Evolutionary conservation across 768 basidiomycete species (phyloP), one percentile per base, ranked within the genome.

Genomic region (Lepiota venenata): DNA sequence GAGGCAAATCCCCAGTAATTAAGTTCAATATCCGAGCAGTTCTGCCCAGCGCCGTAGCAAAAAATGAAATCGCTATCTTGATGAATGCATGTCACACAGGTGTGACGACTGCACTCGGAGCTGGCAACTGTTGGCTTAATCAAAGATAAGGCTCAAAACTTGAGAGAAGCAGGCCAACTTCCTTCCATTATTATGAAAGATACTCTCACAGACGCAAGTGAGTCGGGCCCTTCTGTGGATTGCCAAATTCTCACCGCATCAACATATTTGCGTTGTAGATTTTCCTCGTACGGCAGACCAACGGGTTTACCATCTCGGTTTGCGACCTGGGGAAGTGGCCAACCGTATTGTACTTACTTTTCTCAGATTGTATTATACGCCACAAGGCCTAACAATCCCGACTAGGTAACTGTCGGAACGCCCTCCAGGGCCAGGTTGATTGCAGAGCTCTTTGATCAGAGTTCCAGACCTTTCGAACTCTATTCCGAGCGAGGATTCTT

Each of bases 261-360:
- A 12, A 18, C n/a, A 8, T 14, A n/a, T 18, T 37, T 16, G 11
- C 35, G 25, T 43, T 52, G 50, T 59, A 91, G 89, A 91, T 71
- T 89, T 91, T 64, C 89, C 89, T 55, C 80, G 82, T 55, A 88
- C 88, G 37, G 75, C 74, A 45, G 86, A 88, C 64, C 78, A 77
- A 47, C 84, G 87, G 50, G 88, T 90, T 43, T 91, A 91, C 69
- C 89, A 91, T 68, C 79, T 91, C 22, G 90, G 88, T 36, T 68
- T 91, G 58, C 77, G 81, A 43, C 74, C 81, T 38, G 88, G 91
- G 38, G 87, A 93, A 66, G 84, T 93, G 12, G 87, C 90, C 39
- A 91, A 91, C 67, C 81, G 87, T 52, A 86, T 92, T 58, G 86
- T 91, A 65, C 67, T 76, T 41, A 37, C 56, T 47, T 8, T 29